Conservation (phyloP, 2,329 filamentous ascomycete species). For the Diaporthe ampelina region DNA sequence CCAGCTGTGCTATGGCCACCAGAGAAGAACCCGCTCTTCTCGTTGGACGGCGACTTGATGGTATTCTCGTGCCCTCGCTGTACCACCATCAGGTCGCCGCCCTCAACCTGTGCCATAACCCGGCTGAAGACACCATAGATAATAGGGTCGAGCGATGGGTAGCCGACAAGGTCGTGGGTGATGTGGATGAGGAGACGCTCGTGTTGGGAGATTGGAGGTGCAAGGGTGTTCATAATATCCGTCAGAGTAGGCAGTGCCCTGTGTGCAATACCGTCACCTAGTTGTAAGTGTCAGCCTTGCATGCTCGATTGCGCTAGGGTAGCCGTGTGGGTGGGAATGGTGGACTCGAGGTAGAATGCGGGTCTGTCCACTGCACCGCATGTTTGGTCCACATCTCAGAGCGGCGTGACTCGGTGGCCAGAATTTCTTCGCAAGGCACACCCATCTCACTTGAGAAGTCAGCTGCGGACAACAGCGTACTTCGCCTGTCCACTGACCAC, state of each 20-base stretch:
- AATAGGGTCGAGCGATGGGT: conserved; percentile 92
- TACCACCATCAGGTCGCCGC: conserved; percentile 92
- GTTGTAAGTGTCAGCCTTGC: conserved; percentile 33
- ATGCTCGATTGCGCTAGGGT: neutral
- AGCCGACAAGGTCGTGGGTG: conserved; percentile 94
- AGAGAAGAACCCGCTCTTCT: conserved; percentile 58
- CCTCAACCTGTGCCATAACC: conserved; percentile 99
- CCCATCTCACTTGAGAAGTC: conserved; percentile 8
- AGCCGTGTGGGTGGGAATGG: neutral
- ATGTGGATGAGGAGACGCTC: conserved; percentile 98
- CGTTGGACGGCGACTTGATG: conserved; percentile 64
- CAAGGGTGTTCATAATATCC: conserved; percentile 93
- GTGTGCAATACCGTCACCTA: conserved; percentile 88
- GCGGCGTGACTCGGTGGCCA: neutral
- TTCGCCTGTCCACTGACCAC: neutral
- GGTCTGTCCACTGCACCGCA: conserved; percentile 13
- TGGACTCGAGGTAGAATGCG: neutral
- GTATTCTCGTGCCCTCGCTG: conserved; percentile 92
- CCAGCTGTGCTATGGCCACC: conserved; percentile 70
- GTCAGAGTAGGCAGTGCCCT: conserved; percentile 95
- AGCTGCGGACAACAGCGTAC: neutral
- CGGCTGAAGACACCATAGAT: conserved; percentile 93
- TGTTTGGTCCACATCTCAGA: conserved; percentile 14
- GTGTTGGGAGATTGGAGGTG: conserved; percentile 95
- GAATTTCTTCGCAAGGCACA: neutral